These are phyloP conservation scores for Boletus subcaerulescens DNA, from an alignment of 768 basidiomycete species.

Conservation along the genomic window DNA sequence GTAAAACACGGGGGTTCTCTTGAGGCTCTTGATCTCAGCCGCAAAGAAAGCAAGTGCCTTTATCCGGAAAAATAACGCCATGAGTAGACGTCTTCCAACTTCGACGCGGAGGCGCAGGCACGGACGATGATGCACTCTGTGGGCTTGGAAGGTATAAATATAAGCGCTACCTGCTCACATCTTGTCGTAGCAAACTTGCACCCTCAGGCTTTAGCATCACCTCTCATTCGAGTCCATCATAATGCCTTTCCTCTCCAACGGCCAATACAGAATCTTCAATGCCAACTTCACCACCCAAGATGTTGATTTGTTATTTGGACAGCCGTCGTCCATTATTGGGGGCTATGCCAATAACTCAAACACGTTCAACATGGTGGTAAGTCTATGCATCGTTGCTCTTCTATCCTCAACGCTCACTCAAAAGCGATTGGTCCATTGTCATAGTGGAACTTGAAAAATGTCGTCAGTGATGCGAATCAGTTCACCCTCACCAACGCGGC, in stretches of 20 bases:
- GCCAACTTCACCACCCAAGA: background rate
- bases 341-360: background rate
- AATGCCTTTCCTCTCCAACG: background rate
- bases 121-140: background rate
- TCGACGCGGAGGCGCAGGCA: background rate
- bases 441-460: slow-evolving; percentile 3
- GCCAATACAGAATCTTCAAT: slow-evolving; percentile 4
- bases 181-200: background rate
- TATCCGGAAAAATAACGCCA: no score
- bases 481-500: background rate
- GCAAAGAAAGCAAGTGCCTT: no score
- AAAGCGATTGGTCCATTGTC: background rate
- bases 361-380: slow-evolving; percentile 1
- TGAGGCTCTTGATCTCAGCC: no score
- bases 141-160: background rate
- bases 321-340: background rate
- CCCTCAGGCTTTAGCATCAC: background rate
- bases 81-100: no score
- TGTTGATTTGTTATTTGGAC: background rate
- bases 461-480: background rate
- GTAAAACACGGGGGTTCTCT: no score
- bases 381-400: background rate
- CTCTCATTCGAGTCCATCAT: background rate
- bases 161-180: no score
- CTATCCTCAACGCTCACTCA: background rate